Base-by-base conservation (phyloP, 108 stramenopile genomes). In the Chaetoceros tenuissimus region DNA sequence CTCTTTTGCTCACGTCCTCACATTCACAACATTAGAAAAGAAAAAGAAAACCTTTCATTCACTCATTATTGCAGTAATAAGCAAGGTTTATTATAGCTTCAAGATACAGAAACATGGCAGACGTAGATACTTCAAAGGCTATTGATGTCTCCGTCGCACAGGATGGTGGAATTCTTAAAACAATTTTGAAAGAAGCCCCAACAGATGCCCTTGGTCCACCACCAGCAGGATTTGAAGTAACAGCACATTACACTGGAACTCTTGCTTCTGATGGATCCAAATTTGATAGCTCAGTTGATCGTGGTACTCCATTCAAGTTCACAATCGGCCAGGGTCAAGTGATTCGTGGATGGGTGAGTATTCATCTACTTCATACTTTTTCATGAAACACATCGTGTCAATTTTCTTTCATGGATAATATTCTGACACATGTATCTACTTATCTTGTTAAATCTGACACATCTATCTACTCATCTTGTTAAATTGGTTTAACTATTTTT, bases 291-390 rank as follows among this genome's bases (percentile, higher is more conserved):
- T 75, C 72, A 49, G 70, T 72, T 10, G 90, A 93, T 68, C 78
- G 93, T n/a, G 92, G 93, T 24, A 76, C 89, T 55, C 75, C 92
- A 3, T 98, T 98, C 74, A 85, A 92, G 60, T 98, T 98, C 52
- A 87, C 88, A 20, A 85, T 97, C 53, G 97, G 97, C 7, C 59
- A 76, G 20, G 94, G 95, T 13, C 74, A 78, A 57, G 97, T 98
- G n/a, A 98, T 98, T 62, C 85, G 82, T 52, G 97, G 85, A 24
- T 98, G 96, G 96, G 97, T 30, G 79, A 30, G 44, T 17, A 67
- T 51, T 64, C 43, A 31, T 1, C 8, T 22, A 1, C 17, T 47
- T 43, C 1, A 53, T 1, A 48, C n/a, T 23, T 48, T 45, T 49
- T 51, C 50, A 19, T 44, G 17, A 17, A 44, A 17, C 17, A 17